Percentiles rank a stretch among this genome's conserved stretches.
These are phyloP conservation scores for Globisporangium camurandrum DNA, from an alignment of 352 stramenopile species.

Conservation along the genomic window DNA sequence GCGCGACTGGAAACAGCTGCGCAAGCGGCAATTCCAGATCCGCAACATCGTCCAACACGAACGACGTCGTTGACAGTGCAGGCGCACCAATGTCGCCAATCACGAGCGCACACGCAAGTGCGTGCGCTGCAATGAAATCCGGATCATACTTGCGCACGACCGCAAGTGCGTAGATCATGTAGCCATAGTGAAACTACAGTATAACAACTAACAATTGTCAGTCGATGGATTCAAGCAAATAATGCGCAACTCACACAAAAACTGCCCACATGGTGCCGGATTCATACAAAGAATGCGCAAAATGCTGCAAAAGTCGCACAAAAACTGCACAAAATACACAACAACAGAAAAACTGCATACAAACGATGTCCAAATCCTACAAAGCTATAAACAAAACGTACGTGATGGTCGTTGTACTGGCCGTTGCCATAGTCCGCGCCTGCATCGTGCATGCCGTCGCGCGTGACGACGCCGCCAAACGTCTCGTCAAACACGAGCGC, in stretches of 20 bases:
- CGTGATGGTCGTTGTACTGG: slow-evolving; percentile 83
- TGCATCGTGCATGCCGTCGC: slow-evolving; percentile 59
- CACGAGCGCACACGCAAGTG: slow-evolving; percentile 42
- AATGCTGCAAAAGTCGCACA: neutral
- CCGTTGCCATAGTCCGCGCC: slow-evolving; percentile 83
- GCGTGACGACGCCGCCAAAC: slow-evolving; percentile 88
- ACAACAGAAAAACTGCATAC: neutral
- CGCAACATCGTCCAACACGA: slow-evolving; percentile 46
- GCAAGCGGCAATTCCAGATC: slow-evolving; percentile 40
- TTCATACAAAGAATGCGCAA: slow-evolving; percentile 1
- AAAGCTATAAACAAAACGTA: slow-evolving; percentile 12
- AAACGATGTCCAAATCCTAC: neutral
- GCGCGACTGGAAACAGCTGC: slow-evolving; percentile 75
- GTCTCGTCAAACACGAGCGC: slow-evolving; percentile 89
- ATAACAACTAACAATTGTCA: neutral
- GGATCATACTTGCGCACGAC: slow-evolving; percentile 71
- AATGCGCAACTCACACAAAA: neutral
- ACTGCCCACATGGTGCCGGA: no score
- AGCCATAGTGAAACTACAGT: slow-evolving; percentile 93
- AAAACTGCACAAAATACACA: neutral
- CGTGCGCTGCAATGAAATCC: slow-evolving; percentile 55
- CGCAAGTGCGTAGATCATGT: slow-evolving; percentile 82
- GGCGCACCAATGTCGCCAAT: slow-evolving; percentile 66
- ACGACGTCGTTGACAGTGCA: slow-evolving; percentile 31
- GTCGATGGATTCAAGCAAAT: no score